A percentile compares a stretch with the other conserved stretches of the same genome.
Evolutionary conservation across 768 basidiomycete species (phyloP).

Genomic region (Leccinellum rugosiceps): DNA sequence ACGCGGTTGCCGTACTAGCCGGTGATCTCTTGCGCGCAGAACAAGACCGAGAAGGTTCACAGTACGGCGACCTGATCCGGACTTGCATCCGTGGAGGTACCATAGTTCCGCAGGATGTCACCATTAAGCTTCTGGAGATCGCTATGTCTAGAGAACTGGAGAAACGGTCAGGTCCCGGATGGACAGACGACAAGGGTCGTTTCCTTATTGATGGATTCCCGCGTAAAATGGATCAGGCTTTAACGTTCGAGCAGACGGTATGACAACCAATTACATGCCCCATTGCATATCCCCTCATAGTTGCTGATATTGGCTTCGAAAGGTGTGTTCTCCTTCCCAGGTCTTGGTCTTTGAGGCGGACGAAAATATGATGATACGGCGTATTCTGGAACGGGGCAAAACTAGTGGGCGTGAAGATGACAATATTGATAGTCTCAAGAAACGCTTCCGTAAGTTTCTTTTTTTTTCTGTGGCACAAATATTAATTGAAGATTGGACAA

Average conservation of each 20-base stretch:
- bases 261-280: slow-evolving; percentile 17
- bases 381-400: slow-evolving; percentile 86
- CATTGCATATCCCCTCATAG: not conserved
- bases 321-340: slow-evolving; percentile 80
- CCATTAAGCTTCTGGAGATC: slow-evolving; percentile 90
- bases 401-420: slow-evolving; percentile 96
- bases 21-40: slow-evolving; percentile 98
- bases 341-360: slow-evolving; percentile 87
- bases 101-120: slow-evolving; percentile 97
- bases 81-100: slow-evolving; percentile 86
- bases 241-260: slow-evolving; percentile 85
- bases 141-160: slow-evolving; percentile 74
- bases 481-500: not conserved
- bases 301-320: not conserved
- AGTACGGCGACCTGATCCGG: slow-evolving; percentile 81
- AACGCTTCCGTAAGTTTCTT: slow-evolving; percentile 78
- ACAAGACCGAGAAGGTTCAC: slow-evolving; percentile 80
- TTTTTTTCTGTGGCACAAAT: not conserved
- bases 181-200: slow-evolving; percentile 70
- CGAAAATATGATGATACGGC: slow-evolving; percentile 81
- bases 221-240: slow-evolving; percentile 96
- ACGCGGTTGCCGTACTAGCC: slow-evolving; percentile 48
- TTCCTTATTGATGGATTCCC: slow-evolving; percentile 98
- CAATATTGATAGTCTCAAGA: slow-evolving; percentile 88
- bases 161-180: slow-evolving; percentile 46